Conservation (phyloP, 1,284 basidiomycete genomes). For the Leccinum huronense region DNA sequence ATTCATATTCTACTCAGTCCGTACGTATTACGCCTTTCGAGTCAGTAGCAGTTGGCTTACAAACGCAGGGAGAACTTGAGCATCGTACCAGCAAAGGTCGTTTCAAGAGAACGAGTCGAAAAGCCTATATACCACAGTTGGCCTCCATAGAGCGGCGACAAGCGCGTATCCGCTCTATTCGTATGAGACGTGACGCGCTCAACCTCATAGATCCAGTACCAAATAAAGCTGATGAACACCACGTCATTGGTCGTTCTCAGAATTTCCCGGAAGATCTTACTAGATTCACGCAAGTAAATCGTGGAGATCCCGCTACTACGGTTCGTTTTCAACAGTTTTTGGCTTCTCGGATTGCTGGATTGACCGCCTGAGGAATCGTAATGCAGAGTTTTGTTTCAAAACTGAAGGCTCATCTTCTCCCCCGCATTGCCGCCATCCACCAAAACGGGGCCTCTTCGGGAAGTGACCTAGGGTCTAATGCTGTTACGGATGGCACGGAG, state of each 20-base stretch:
- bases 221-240: slow-evolving; percentile 8
- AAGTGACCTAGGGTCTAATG: too few relatives aligned
- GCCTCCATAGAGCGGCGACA: too few relatives aligned
- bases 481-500: not conserved
- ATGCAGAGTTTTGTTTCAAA: not conserved
- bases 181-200: too few relatives aligned
- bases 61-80: too few relatives aligned
- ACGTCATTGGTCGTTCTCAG: slow-evolving; percentile 19
- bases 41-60: too few relatives aligned
- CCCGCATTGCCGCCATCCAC: not conserved
- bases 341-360: too few relatives aligned
- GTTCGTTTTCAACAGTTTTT: not conserved
- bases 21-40: too few relatives aligned
- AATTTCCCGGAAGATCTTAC: slow-evolving; percentile 18
- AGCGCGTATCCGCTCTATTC: too few relatives aligned
- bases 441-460: not conserved
- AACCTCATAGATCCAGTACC: not conserved
- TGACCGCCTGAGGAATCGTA: not conserved
- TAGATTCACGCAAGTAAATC: slow-evolving; percentile 9
- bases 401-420: not conserved
- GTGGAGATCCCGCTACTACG: not conserved
- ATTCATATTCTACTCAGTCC: not conserved
- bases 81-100: too few relatives aligned
- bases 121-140: too few relatives aligned
- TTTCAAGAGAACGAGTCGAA: too few relatives aligned